phyloP scores from a whole-genome alignment of 352 stramenopile genomes.

The Phytophthora idaei region DNA sequence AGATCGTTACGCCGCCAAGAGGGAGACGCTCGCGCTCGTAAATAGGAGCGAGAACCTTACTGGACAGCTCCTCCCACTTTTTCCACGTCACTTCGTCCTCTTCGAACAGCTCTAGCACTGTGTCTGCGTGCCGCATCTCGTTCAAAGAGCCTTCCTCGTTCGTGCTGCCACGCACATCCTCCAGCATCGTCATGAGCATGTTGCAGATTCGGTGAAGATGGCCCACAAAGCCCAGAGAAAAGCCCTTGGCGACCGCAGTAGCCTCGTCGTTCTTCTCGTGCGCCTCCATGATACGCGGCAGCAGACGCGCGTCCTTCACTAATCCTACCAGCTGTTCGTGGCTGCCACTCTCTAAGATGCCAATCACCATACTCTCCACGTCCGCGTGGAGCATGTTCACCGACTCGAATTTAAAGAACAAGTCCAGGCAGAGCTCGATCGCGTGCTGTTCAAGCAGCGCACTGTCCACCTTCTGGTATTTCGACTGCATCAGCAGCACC shows the following conservation, averaged over 20 bases:
- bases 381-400: slow-evolving; percentile 90
- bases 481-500: slow-evolving; percentile 83
- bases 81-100: slow-evolving; percentile 74
- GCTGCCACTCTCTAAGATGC: slow-evolving; percentile 82
- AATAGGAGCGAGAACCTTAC: slow-evolving; percentile 68
- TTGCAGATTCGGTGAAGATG: slow-evolving; percentile 88
- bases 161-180: slow-evolving; percentile 72
- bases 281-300: slow-evolving; percentile 76
- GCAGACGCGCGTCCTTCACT: slow-evolving; percentile 74
- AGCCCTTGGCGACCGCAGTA: slow-evolving; percentile 58
- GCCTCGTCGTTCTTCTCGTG: slow-evolving; percentile 82
- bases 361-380: slow-evolving; percentile 86
- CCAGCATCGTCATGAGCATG: slow-evolving; percentile 82
- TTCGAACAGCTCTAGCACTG: slow-evolving; percentile 81
- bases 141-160: slow-evolving; percentile 70
- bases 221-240: slow-evolving; percentile 80
- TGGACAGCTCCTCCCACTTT: slow-evolving; percentile 81
- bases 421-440: slow-evolving; percentile 76
- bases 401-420: slow-evolving; percentile 90
- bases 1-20: slow-evolving; percentile 69
- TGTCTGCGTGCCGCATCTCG: slow-evolving; percentile 87
- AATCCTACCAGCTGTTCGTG: slow-evolving; percentile 74
- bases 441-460: slow-evolving; percentile 69
- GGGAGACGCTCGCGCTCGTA: slow-evolving; percentile 82
- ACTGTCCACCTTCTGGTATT: slow-evolving; percentile 82